These are phyloP conservation scores for Rhynchospora pubera DNA, from an alignment of 176 grass and related monocot genomes.

Conservation along the genomic window DNA sequence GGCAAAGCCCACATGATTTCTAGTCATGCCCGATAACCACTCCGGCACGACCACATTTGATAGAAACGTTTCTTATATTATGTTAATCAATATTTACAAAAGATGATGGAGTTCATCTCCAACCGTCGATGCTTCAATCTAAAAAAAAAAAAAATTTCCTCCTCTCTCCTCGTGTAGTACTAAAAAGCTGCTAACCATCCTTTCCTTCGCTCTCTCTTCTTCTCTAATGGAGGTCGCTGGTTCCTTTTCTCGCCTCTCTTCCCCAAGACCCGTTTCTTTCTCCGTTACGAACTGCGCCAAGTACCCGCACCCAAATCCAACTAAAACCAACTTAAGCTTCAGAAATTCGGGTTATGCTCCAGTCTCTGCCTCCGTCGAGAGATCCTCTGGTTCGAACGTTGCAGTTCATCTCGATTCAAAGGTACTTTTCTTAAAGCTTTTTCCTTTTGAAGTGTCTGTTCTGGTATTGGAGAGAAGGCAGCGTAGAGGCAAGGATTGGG, in stretches of 20 bases:
- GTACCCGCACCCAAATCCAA: background rate
- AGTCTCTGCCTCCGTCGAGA: background rate
- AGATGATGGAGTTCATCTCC: too few relatives aligned
- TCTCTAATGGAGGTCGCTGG: background rate
- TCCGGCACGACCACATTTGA: conserved; percentile 79
- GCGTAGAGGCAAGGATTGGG: background rate
- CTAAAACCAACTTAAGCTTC: background rate
- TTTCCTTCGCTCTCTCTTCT: background rate
- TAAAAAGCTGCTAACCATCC: too few relatives aligned
- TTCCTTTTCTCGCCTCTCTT: background rate
- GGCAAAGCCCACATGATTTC: conserved; percentile 99
- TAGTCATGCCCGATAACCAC: conserved; percentile 99
- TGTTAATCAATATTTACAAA: too few relatives aligned
- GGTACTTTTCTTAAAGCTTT: background rate
- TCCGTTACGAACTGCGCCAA: background rate
- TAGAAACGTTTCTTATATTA: too few relatives aligned
- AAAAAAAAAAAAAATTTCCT: too few relatives aligned
- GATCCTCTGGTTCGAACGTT: background rate
- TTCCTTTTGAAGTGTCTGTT: background rate
- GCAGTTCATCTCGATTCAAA: background rate
- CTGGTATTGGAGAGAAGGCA: background rate
- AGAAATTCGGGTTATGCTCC: background rate
- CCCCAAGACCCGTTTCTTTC: background rate
- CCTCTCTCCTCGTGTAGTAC: background rate
- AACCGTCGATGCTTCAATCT: too few relatives aligned